These are phyloP conservation scores for Camellia japonica DNA, from an alignment of 148 eudicot species.

Conservation along the genomic window DNA sequence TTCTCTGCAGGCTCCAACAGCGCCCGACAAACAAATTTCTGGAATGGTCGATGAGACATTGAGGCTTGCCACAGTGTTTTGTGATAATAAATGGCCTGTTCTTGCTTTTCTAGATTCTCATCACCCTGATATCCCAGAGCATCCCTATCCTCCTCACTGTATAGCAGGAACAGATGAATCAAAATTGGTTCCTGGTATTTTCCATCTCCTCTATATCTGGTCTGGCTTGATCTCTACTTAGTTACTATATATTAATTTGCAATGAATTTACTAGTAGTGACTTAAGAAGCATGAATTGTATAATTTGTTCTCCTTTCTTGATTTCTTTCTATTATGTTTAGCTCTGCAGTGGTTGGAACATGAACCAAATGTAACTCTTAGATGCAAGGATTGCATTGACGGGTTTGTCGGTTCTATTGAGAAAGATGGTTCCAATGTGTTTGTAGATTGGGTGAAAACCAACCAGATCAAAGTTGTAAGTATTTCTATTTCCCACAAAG, in stretches of 20 bases:
- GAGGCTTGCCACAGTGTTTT: conserved; percentile 60
- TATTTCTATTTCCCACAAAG: background rate
- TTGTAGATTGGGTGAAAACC: conserved; percentile 82
- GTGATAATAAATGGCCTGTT: conserved; percentile 70
- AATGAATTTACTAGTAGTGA: background rate
- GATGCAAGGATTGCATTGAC: conserved; percentile 86
- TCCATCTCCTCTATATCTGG: background rate
- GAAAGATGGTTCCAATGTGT: conserved; percentile 81
- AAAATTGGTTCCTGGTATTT: conserved; percentile 74
- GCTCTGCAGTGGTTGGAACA: conserved; percentile 85
- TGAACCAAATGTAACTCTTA: conserved; percentile 73
- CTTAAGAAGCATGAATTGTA: background rate
- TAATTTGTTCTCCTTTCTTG: background rate
- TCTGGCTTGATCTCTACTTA: background rate
- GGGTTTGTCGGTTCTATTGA: conserved; percentile 86
- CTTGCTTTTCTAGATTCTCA: conserved; percentile 81
- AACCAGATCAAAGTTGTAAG: conserved; percentile 80
- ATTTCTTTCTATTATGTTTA: conserved; percentile 25
- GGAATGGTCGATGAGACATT: conserved; percentile 74
- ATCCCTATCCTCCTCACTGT: conserved; percentile 95
- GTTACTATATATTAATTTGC: background rate
- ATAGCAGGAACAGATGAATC: conserved; percentile 75
- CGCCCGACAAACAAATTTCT: conserved; percentile 59
- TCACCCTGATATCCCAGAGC: conserved; percentile 89
- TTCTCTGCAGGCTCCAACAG: conserved; percentile 61